Conservation (phyloP, 805 yeast species). For the Hanseniaspora hatyaiensis region DNA sequence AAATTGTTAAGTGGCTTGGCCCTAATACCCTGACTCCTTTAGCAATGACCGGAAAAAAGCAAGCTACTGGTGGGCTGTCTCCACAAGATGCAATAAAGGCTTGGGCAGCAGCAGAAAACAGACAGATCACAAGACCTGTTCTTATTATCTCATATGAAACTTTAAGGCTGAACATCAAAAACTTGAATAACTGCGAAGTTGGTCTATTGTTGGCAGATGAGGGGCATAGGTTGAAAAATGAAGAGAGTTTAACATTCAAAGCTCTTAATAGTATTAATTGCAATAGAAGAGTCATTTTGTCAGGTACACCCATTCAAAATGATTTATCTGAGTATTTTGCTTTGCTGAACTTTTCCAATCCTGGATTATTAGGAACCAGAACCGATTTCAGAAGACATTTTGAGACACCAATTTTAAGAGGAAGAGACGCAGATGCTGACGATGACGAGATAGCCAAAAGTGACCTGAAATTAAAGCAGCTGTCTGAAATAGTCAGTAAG, state of each 20-base stretch:
- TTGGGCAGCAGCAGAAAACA: slow-evolving; percentile 83
- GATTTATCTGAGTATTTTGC: slow-evolving; percentile 91
- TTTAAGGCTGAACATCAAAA: slow-evolving; percentile 69
- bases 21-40: slow-evolving; percentile 78
- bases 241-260: slow-evolving; percentile 83
- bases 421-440: slow-evolving; percentile 81
- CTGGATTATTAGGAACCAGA: slow-evolving; percentile 80
- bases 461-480: slow-evolving; percentile 52
- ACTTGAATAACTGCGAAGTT: slow-evolving; percentile 61
- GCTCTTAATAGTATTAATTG: slow-evolving; percentile 76
- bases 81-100: slow-evolving; percentile 55
- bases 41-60: slow-evolving; percentile 80
- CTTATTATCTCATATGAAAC: slow-evolving; percentile 91
- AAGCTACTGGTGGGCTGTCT: slow-evolving; percentile 50
- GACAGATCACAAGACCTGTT: slow-evolving; percentile 85
- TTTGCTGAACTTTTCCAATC: slow-evolving; percentile 80
- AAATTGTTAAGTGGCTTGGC: slow-evolving; percentile 88
- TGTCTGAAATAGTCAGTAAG: slow-evolving; percentile 67
- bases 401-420: slow-evolving; percentile 66
- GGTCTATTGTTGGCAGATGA: slow-evolving; percentile 82
- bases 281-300: slow-evolving; percentile 75
- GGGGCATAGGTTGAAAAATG: slow-evolving; percentile 74
- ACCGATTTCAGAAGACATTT: slow-evolving; percentile 72
- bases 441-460: slow-evolving; percentile 66
- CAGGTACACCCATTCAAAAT: slow-evolving; percentile 96